phyloP scores from a whole-genome alignment of 768 basidiomycete species.

The Amanita jacksonii region DNA sequence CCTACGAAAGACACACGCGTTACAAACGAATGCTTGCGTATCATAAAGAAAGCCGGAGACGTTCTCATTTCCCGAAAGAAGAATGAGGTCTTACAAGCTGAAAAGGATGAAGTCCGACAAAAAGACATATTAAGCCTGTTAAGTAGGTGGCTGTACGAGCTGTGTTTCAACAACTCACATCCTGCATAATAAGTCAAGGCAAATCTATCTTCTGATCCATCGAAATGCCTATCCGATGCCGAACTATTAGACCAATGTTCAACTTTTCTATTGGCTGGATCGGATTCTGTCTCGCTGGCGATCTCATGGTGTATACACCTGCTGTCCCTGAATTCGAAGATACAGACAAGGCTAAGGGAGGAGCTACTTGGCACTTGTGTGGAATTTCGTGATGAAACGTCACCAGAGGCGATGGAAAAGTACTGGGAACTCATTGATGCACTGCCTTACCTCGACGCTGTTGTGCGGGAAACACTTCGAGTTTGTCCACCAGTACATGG shows the following conservation, averaged over 20 bases:
- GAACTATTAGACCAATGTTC: slow-evolving; percentile 56
- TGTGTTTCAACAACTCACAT: neutral
- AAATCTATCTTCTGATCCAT: slow-evolving; percentile 38
- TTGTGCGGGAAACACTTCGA: slow-evolving; percentile 48
- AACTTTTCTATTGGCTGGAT: slow-evolving; percentile 58
- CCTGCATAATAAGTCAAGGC: slow-evolving; percentile 38
- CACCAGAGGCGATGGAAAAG: slow-evolving; percentile 13
- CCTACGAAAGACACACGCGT: slow-evolving; percentile 30
- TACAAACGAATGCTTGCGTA: slow-evolving; percentile 27
- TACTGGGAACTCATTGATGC: slow-evolving; percentile 28
- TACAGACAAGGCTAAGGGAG: slow-evolving; percentile 46
- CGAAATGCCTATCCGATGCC: slow-evolving; percentile 43
- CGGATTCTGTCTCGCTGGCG: slow-evolving; percentile 48
- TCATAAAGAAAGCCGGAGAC: slow-evolving; percentile 32
- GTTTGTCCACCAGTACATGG: slow-evolving; percentile 47
- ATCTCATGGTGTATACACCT: slow-evolving; percentile 50
- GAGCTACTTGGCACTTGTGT: slow-evolving; percentile 26
- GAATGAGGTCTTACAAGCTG: slow-evolving; percentile 24
- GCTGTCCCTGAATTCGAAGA: slow-evolving; percentile 41
- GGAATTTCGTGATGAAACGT: slow-evolving; percentile 4
- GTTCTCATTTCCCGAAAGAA: slow-evolving; percentile 36
- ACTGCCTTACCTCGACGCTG: slow-evolving; percentile 45
- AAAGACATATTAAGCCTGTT: slow-evolving; percentile 41
- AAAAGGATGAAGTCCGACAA: slow-evolving; percentile 19
- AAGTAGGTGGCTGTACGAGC: slow-evolving; percentile 23